Evolutionary conservation across 2,329 filamentous ascomycete genomes (phyloP).

Genomic region (Madurella mycetomatis): DNA sequence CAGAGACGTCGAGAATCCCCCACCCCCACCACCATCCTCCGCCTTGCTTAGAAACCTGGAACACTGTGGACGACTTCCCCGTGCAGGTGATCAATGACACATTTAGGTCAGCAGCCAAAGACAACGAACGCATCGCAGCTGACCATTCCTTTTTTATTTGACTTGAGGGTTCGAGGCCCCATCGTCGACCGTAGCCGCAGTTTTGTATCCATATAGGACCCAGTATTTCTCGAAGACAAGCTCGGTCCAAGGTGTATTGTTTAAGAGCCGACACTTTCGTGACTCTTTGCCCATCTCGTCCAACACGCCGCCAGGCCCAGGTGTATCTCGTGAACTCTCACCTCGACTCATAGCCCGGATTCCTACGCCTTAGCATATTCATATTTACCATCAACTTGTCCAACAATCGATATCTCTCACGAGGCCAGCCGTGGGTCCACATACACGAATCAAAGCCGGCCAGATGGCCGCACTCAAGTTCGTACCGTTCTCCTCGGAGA

Average conservation of each 20-base stretch:
- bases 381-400: neutral
- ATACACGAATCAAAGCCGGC: neutral
- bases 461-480: slow-evolving; percentile 59
- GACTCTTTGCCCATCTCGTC: too few species aligned
- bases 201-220: too few species aligned
- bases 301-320: too few species aligned
- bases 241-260: too few species aligned
- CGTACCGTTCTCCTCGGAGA: slow-evolving; percentile 86
- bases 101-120: slow-evolving; percentile 11
- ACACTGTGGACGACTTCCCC: neutral
- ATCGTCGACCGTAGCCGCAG: too few species aligned
- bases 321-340: too few species aligned
- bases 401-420: neutral
- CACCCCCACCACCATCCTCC: slow-evolving; percentile 2
- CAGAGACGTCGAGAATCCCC: slow-evolving; percentile 2
- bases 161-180: too few species aligned
- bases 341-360: too few species aligned
- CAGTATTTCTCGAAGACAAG: too few species aligned
- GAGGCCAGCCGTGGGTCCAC: too few species aligned
- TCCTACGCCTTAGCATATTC: neutral
- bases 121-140: slow-evolving; percentile 19
- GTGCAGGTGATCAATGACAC: slow-evolving; percentile 19
- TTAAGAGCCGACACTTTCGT: too few species aligned
- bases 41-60: neutral
- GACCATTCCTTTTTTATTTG: slow-evolving; percentile 2